A percentile compares a stretch with the other conserved stretches of the same genome.
Evolutionary conservation across 768 basidiomycete species (phyloP).

Genomic region (Lactarius deliciosus): DNA sequence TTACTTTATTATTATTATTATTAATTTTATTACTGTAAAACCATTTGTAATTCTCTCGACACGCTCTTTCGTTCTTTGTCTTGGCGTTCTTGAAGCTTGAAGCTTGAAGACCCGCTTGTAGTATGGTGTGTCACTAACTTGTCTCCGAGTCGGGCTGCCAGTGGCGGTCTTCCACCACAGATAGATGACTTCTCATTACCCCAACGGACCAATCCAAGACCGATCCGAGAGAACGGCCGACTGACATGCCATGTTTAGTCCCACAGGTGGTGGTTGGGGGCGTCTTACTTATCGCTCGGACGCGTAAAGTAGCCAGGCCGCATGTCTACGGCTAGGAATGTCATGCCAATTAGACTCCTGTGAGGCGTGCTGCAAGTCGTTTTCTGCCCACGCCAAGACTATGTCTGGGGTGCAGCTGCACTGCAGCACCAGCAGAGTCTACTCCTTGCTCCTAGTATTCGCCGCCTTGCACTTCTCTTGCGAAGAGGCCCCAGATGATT

Average conservation of each 20-base stretch:
- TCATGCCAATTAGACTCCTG: constrained; percentile 4
- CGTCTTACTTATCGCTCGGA: not conserved
- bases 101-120: no score
- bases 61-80: constrained; percentile 32
- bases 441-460: constrained; percentile 28
- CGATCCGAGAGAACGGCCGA: no score
- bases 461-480: constrained; percentile 23
- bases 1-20: no score
- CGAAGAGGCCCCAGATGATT: constrained; percentile 32
- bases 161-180: no score
- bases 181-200: no score
- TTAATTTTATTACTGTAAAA: no score
- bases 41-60: not conserved
- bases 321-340: not conserved
- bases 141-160: no score
- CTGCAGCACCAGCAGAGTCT: not conserved
- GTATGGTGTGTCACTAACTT: no score
- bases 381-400: constrained; percentile 13
- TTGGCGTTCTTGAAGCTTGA: no score
- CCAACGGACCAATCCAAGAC: no score
- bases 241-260: no score
- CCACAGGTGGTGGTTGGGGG: no score
- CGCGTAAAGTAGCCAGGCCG: constrained; percentile 14
- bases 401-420: not conserved
- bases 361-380: not conserved